These are phyloP conservation scores for Amauroascus niger DNA, from an alignment of 2,329 filamentous ascomycete species.

Conservation along the genomic window DNA sequence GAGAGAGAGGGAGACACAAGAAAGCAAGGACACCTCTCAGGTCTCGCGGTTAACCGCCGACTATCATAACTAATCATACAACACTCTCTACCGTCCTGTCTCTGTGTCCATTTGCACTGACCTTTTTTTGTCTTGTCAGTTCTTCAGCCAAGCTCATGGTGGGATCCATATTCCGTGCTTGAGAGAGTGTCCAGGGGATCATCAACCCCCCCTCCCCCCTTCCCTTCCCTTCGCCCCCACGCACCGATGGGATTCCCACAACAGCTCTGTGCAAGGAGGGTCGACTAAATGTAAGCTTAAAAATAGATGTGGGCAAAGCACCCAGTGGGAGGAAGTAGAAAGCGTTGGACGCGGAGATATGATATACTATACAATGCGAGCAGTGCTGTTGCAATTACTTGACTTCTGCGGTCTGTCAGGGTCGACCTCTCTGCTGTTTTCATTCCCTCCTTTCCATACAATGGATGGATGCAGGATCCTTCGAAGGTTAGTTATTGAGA, in stretches of 20 bases:
- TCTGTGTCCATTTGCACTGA: not conserved
- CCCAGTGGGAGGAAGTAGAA: not conserved
- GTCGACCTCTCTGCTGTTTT: no score
- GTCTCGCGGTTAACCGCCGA: no score
- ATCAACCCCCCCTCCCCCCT: not conserved
- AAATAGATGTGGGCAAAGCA: not conserved
- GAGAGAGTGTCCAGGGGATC: not conserved
- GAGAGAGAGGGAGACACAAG: no score
- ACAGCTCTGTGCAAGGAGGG: not conserved
- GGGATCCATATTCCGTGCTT: not conserved
- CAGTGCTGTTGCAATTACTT: not conserved
- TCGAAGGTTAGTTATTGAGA: no score
- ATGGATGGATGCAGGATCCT: no score
- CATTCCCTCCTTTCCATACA: no score
- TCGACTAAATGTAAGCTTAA: slow-evolving; percentile 1
- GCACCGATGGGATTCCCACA: not conserved
- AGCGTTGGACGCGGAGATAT: no score
- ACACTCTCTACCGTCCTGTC: not conserved
- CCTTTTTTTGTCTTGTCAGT: not conserved
- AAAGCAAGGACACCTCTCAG: no score
- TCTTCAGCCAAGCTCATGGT: not conserved
- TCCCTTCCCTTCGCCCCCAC: not conserved
- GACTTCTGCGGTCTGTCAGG: no score
- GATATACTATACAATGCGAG: not conserved
- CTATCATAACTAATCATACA: not conserved